Evolutionary conservation across 2,329 filamentous ascomycete species (phyloP), one percentile per base, ranked within the genome.

Genomic region (Nannizziopsis arthrosporioides): DNA sequence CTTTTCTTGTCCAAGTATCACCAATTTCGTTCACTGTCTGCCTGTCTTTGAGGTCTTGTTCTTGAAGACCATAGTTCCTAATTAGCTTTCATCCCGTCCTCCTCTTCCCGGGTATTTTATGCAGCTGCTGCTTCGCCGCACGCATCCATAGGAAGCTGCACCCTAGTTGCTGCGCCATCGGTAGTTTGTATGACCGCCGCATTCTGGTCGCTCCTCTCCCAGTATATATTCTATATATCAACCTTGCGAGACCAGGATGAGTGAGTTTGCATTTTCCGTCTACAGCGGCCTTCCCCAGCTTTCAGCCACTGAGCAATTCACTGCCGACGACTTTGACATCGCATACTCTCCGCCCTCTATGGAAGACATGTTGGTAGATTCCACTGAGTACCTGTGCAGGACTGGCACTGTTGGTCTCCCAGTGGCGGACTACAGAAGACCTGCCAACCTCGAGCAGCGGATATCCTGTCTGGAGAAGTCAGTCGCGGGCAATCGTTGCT

Each of bases 391-490:
- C 14, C 22, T 44, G 5, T 41, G 12, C 32, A 18, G 15, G 12
- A 14, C 44, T n/a, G 36, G 34, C n/a, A 39, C 10, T 19, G 22
- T 12, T 18, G 38, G 41, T 9, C 17, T 18, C 8, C 11, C 35
- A 10, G 17, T 18, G 31, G 42, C 39, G 6, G 42, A 48, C n/a
- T 31, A 34, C 17, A 40, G 41, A 18, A 51, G 50, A 38, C 31
- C 47, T 5, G 31, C 48, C 9, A 35, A 41, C 15, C 32, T 54
- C 18, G 45, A 55, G 39, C 40, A 47, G 17, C 50, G 35, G 5
- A n/a, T 55, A 27, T 50, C 52, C n/a, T 46, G 42, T 15, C 37
- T 53, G 22, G 52, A 41, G 39, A 48, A 51, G n/a, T 53, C 50
- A 10, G 31, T 42, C 17, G 15, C 42, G 9, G 48, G 44, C 12